A percentile compares a stretch with the other conserved stretches of the same genome.
Conservation (phyloP, 2,329 filamentous ascomycete species). For the Fusarium solani-melongenae region DNA sequence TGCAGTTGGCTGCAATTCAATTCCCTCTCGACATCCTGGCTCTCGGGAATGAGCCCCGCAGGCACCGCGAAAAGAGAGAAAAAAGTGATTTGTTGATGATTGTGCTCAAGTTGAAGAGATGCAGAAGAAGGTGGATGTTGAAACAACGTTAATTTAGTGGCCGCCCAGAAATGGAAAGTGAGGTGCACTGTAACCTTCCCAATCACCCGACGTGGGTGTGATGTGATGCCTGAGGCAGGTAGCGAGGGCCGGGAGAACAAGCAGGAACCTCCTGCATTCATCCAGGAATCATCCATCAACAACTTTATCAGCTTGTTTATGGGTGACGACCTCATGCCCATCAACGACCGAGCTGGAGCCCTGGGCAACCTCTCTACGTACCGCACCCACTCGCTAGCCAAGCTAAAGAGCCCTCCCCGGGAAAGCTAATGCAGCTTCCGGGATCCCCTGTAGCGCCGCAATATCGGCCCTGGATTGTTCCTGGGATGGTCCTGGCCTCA, state of each 20-base stretch:
- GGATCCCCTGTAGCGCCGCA: conserved; percentile 26
- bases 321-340: not conserved
- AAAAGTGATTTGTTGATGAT: conserved; percentile 29
- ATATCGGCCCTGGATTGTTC: conserved; percentile 34
- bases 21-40: conserved; percentile 18
- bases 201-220: not conserved
- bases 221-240: not conserved
- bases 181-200: conserved; percentile 3
- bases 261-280: not conserved
- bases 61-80: conserved; percentile 19
- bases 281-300: conserved; percentile 17
- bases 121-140: conserved; percentile 28
- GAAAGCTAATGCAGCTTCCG: conserved; percentile 35
- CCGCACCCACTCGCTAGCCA: conserved; percentile 6
- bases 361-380: not conserved
- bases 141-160: conserved; percentile 28
- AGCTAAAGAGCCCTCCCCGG: conserved; percentile 35
- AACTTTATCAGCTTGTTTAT: not conserved
- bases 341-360: not conserved
- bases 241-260: not conserved
- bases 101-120: conserved; percentile 28
- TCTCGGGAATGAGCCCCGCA: conserved; percentile 14
- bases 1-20: conserved; percentile 16
- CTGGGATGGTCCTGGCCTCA: conserved; percentile 16
- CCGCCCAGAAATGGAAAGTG: not conserved